These are phyloP conservation scores for Microcyclospora pomicola DNA, from an alignment of 2,329 filamentous ascomycete species.

Conservation along the genomic window DNA sequence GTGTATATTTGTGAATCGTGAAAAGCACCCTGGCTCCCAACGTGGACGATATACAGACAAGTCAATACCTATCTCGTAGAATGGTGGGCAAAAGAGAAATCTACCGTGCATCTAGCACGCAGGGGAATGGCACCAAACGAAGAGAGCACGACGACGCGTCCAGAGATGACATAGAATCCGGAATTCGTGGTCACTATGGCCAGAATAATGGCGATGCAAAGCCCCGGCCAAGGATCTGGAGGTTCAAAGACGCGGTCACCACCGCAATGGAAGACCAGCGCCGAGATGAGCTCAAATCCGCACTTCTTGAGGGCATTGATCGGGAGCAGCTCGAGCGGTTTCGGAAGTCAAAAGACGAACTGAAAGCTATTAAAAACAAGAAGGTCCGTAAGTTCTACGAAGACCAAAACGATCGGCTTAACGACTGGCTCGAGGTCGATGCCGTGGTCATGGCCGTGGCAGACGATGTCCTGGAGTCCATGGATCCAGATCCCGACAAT, in stretches of 20 bases:
- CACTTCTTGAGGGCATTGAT: constrained; percentile 35
- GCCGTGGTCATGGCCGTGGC: constrained; percentile 42
- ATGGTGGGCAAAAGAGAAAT: constrained; percentile 20
- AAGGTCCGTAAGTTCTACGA: constrained; percentile 41
- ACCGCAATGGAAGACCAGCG: constrained; percentile 33
- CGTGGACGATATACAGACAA: too few species aligned
- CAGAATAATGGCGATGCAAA: background rate
- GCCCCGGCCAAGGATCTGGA: constrained; percentile 19
- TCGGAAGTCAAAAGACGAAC: constrained; percentile 38
- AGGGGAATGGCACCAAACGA: background rate
- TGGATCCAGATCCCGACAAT: constrained; percentile 44
- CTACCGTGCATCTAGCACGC: constrained; percentile 4
- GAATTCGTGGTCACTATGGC: constrained; percentile 1
- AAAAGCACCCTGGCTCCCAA: too few species aligned
- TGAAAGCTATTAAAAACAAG: constrained; percentile 41
- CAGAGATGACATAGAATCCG: constrained; percentile 4
- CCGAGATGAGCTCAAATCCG: constrained; percentile 35
- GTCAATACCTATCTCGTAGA: background rate
- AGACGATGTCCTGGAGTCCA: constrained; percentile 46
- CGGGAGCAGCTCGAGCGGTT: constrained; percentile 35
- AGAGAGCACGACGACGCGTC: constrained; percentile 1
- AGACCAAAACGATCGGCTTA: constrained; percentile 39
- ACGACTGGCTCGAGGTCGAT: constrained; percentile 47
- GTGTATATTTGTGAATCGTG: too few species aligned
- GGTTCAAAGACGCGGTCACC: constrained; percentile 36